These are phyloP conservation scores for Lentinula edodes DNA, from an alignment of 768 basidiomycete genomes.

Conservation along the genomic window DNA sequence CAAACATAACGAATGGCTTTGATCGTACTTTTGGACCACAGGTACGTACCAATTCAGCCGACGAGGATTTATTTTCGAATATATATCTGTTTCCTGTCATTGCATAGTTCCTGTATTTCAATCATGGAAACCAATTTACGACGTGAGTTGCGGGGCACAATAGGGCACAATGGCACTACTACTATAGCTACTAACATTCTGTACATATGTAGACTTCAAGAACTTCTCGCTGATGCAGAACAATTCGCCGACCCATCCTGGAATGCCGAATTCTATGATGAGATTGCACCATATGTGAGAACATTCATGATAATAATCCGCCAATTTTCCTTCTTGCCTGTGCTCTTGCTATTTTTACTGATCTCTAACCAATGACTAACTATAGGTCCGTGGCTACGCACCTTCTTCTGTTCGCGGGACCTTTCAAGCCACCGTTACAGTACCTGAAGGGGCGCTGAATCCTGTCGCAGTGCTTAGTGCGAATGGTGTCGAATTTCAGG, in stretches of 20 bases:
- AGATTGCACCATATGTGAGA: conserved; percentile 17
- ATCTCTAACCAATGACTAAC: not conserved
- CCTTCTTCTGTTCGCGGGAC: conserved; percentile 14
- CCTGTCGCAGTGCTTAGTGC: conserved; percentile 17
- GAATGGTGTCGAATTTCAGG: conserved; percentile 15
- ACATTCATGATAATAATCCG: not conserved
- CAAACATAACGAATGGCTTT: conserved; percentile 22
- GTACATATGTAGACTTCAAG: conserved; percentile 1
- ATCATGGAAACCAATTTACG: conserved; percentile 6
- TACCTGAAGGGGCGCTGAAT: conserved; percentile 14
- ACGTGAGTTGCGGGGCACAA: not conserved
- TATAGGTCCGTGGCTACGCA: conserved; percentile 17
- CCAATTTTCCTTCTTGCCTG: not conserved
- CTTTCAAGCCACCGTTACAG: conserved; percentile 10
- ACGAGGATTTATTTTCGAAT: not conserved
- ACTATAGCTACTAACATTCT: not conserved
- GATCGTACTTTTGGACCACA: conserved; percentile 23
- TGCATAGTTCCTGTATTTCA: conserved; percentile 16
- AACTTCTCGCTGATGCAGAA: conserved; percentile 19
- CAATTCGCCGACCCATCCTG: conserved; percentile 16
- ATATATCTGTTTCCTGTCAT: not conserved
- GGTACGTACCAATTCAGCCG: not conserved
- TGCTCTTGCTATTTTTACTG: not conserved
- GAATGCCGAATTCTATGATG: conserved; percentile 22
- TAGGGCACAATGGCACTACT: not conserved